Evolutionary conservation across 257 asterid species (phyloP).

Genomic region (Oldenlandia corymbosa): DNA sequence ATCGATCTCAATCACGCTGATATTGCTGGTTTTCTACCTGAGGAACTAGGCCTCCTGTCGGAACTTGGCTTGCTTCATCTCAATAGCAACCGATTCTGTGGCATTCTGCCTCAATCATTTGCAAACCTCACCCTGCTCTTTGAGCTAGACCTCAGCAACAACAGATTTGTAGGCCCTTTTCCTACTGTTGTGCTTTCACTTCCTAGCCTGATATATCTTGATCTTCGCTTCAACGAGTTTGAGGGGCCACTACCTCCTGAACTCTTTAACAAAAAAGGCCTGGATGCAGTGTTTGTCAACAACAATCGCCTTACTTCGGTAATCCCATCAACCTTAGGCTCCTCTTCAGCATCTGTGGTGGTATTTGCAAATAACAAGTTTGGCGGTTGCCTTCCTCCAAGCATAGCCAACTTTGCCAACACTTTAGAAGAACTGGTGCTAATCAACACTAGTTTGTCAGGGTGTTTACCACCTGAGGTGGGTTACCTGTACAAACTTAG

Average conservation of each 20-base stretch:
- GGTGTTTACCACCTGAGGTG: constrained; percentile 61
- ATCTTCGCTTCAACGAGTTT: constrained; percentile 70
- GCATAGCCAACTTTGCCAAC: constrained; percentile 49
- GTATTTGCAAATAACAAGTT: constrained; percentile 65
- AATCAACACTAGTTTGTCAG: constrained; percentile 50
- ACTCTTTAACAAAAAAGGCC: constrained; percentile 39
- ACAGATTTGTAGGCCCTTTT: constrained; percentile 70
- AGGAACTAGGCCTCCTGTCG: constrained; percentile 56
- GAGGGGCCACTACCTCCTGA: constrained; percentile 58
- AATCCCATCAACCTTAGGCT: constrained; percentile 45
- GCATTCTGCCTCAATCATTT: constrained; percentile 50
- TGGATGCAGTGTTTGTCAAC: constrained; percentile 62
- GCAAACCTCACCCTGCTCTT: constrained; percentile 41
- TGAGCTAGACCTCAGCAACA: constrained; percentile 74
- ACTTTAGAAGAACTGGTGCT: constrained; percentile 54
- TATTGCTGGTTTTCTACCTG: constrained; percentile 63
- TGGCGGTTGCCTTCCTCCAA: constrained; percentile 56
- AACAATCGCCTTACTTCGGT: constrained; percentile 42
- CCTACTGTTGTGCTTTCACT: constrained; percentile 56
- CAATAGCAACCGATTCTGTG: constrained; percentile 70
- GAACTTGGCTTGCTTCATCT: constrained; percentile 56
- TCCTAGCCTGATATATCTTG: constrained; percentile 43
- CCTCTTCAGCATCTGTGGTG: constrained; percentile 48
- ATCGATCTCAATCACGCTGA: constrained; percentile 61
- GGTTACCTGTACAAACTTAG: constrained; percentile 55